Percentiles rank a stretch among this genome's conserved stretches.
Conservation (phyloP, 2,329 filamentous ascomycete genomes). For the Aspergillus aculeatus region DNA sequence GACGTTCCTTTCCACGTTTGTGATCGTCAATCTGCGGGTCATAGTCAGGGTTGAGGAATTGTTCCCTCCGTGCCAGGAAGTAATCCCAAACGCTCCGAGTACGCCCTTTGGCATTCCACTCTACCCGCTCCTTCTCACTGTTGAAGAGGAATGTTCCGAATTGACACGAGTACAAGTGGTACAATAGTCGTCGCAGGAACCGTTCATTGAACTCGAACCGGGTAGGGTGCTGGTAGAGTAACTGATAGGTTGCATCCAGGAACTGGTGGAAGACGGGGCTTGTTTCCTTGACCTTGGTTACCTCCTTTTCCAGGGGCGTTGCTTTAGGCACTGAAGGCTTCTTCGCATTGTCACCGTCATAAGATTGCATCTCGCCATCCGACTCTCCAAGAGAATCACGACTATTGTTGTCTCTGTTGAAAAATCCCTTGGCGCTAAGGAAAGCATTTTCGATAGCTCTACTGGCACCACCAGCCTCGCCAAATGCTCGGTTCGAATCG, state of each 20-base stretch:
- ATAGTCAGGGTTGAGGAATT: constrained; percentile 82
- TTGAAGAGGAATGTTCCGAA: constrained; percentile 97
- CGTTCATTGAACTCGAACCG: constrained; percentile 97
- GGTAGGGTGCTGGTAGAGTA: constrained; percentile 78
- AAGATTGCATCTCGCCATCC: constrained; percentile 52
- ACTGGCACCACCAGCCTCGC: constrained; percentile 48
- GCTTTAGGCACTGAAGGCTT: constrained; percentile 37
- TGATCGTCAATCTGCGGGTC: constrained; percentile 74
- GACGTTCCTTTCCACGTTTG: constrained; percentile 72
- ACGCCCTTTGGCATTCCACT: constrained; percentile 65
- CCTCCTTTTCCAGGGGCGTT: constrained; percentile 57
- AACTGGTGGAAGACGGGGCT: constrained; percentile 98
- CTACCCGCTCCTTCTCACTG: constrained; percentile 81
- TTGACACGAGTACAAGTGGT: constrained; percentile 93
- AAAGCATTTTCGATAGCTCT: constrained; percentile 85
- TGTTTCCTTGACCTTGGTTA: constrained; percentile 79
- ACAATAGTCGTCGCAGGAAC: constrained; percentile 82
- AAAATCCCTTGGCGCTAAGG: constrained; percentile 82
- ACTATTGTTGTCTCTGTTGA: constrained; percentile 74
- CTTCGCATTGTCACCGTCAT: constrained; percentile 49
- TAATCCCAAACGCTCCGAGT: constrained; percentile 95
- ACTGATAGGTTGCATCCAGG: constrained; percentile 87
- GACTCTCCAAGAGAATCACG: constrained; percentile 64
- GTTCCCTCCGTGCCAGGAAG: constrained; percentile 74
- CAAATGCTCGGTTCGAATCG: constrained; percentile 40